A percentile compares a stretch with the other conserved stretches of the same genome.
Conservation (phyloP, 164 flowering plant species). For the Protea cynaroides region DNA sequence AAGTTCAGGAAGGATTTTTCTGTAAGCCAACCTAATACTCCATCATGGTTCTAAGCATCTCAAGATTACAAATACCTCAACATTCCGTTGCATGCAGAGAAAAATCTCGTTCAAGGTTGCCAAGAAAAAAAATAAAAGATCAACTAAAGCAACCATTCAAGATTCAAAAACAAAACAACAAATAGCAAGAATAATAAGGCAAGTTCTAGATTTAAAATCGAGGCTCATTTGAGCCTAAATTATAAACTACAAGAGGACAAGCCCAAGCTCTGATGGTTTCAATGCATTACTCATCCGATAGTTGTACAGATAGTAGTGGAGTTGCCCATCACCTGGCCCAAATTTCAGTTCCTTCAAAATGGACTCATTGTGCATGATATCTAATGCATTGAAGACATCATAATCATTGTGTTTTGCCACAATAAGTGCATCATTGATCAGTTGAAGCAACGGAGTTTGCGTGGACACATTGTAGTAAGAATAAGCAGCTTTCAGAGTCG, state of each 20-base stretch:
- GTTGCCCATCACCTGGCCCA: no score
- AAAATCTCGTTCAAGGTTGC: no score
- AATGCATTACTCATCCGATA: slow-evolving; percentile 33
- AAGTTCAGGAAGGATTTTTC: no score
- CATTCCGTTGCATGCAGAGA: no score
- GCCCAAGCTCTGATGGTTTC: slow-evolving; percentile 51
- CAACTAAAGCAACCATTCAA: no score
- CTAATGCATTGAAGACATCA: slow-evolving; percentile 53
- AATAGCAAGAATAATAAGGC: neutral
- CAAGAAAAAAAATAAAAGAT: no score
- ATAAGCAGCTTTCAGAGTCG: slow-evolving; percentile 13
- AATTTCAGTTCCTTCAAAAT: slow-evolving; percentile 31
- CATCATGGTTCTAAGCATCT: no score
- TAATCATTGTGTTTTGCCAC: slow-evolving; percentile 42
- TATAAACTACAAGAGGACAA: slow-evolving; percentile 44
- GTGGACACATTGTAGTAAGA: slow-evolving; percentile 41
- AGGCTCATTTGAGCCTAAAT: slow-evolving; percentile 7
- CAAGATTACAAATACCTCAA: no score
- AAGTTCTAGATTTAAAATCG: neutral
- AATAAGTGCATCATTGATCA: slow-evolving; percentile 52
- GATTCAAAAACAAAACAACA: neutral
- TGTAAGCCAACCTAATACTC: no score
- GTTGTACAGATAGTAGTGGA: slow-evolving; percentile 43
- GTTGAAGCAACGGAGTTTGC: slow-evolving; percentile 43
- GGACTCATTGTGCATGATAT: slow-evolving; percentile 45